A percentile compares a stretch with the other conserved stretches of the same genome.
Evolutionary conservation across 2,329 filamentous ascomycete species (phyloP).

Genomic region (Blastomyces gilchristii): DNA sequence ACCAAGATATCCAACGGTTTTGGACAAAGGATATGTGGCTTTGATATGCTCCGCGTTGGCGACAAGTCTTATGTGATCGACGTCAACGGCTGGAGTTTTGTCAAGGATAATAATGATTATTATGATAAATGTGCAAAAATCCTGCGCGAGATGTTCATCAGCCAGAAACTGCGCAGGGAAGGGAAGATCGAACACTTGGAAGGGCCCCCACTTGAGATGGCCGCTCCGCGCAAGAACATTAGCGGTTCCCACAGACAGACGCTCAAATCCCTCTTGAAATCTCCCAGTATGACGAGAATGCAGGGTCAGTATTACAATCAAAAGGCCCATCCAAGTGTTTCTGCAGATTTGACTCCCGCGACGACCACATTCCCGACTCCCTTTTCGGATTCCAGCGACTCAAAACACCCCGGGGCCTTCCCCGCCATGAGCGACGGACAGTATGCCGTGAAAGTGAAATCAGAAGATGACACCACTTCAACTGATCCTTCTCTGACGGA

Average conservation of each 20-base stretch:
- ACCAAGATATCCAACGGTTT: slow-evolving; percentile 84
- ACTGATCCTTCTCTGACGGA: slow-evolving; percentile 13
- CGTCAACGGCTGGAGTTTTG: slow-evolving; percentile 98
- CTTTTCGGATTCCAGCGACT: not conserved
- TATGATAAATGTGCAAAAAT: slow-evolving; percentile 87
- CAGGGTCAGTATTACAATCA: slow-evolving; percentile 37
- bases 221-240: slow-evolving; percentile 29
- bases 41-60: slow-evolving; percentile 78
- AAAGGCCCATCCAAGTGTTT: slow-evolving; percentile 33
- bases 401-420: not conserved
- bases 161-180: slow-evolving; percentile 50
- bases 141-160: slow-evolving; percentile 75
- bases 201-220: slow-evolving; percentile 26
- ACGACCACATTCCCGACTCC: not conserved
- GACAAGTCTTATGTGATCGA: slow-evolving; percentile 96
- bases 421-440: slow-evolving; percentile 18
- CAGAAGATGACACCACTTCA: slow-evolving; percentile 8
- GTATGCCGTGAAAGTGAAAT: slow-evolving; percentile 27
- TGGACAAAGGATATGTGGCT: slow-evolving; percentile 89
- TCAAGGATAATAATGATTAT: slow-evolving; percentile 98
- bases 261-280: slow-evolving; percentile 53
- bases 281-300: slow-evolving; percentile 54
- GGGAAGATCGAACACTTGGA: slow-evolving; percentile 27
- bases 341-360: slow-evolving; percentile 33
- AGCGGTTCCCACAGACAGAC: slow-evolving; percentile 38